Evolutionary conservation across 2,329 filamentous ascomycete genomes (phyloP), one percentile per base, ranked within the genome.

Genomic region (Colletotrichum chrysophilum): DNA sequence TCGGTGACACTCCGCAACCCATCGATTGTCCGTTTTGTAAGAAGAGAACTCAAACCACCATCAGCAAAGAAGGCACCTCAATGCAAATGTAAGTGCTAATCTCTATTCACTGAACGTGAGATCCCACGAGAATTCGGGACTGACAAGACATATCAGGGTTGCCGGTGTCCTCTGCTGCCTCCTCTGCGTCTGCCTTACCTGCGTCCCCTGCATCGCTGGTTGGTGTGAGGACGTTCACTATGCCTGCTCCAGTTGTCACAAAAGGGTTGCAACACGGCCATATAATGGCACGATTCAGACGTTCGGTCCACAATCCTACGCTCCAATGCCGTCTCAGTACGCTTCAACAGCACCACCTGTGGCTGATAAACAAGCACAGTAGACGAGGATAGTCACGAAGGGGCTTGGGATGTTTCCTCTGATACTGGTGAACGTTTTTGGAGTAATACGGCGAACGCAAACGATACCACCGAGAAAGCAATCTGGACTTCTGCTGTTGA

Each of bases 151-250:
- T 75, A 5, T 48, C 75, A 83, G 82, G 10, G 30, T 83, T 48
- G 78, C 79, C 24, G 81, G 81, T 21, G 77, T 78, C 34, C 56
- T 83, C n/a, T 80, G 82, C 77, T 83, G 81, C 66, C 74, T 84
- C 18, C 52, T 83, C 65, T 83, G 82, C 75, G 73, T 83, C 71
- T 83, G 80, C 68, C 78, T 83, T 4, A 75, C 83, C 18, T 83
- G 81, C 69, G 70, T 84, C 8, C 82, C 82, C 7, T 83, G 82
- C 67, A 67, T 81, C 4, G 81, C 80, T 7, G 76, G 79, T 21
- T 84, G 82, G 83, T 84, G 81, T 68, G 82, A 84, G 76, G 78
- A 82, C 43, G 79, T 74, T 9, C 68, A 81, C 71, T 82, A 80
- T 76, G 79, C 70, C 60, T 84, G 83, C 78, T 77, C 78, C 9